These are phyloP conservation scores for Sporothrix brasiliensis DNA, from an alignment of 2,329 filamentous ascomycete species.

Conservation along the genomic window DNA sequence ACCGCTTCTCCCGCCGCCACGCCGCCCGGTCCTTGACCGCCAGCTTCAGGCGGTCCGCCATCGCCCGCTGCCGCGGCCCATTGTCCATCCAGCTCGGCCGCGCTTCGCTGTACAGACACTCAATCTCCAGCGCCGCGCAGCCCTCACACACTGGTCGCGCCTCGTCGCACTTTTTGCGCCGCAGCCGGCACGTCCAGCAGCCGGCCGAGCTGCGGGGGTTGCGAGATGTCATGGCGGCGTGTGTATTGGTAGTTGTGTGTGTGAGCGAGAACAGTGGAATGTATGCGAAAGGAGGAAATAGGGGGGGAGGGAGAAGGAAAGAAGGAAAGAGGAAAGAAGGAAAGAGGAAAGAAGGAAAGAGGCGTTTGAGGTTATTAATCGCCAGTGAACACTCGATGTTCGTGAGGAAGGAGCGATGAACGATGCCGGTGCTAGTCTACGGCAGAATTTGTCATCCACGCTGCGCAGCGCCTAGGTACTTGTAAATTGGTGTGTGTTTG, in stretches of 20 bases:
- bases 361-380: background rate
- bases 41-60: conserved; percentile 57
- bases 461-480: no score
- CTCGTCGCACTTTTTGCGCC: conserved; percentile 65
- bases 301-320: no score
- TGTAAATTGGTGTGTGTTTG: no score
- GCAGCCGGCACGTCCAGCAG: conserved; percentile 64
- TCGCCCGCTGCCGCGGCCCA: conserved; percentile 53
- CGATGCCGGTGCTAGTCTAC: background rate
- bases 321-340: no score
- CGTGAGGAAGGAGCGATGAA: background rate
- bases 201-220: conserved; percentile 48
- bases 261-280: background rate
- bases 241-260: no score
- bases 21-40: conserved; percentile 59
- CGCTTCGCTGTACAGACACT: conserved; percentile 55
- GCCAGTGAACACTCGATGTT: background rate
- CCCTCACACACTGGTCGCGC: conserved; percentile 54
- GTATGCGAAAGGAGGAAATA: background rate
- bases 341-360: no score
- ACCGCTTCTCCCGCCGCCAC: conserved; percentile 54
- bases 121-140: conserved; percentile 58
- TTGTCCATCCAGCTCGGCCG: conserved; percentile 64
- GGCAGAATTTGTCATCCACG: background rate
- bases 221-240: background rate